Evolutionary conservation across 768 basidiomycete genomes (phyloP), one percentile per base, ranked within the genome.

Genomic region (Coprinellus aureogranulatus): DNA sequence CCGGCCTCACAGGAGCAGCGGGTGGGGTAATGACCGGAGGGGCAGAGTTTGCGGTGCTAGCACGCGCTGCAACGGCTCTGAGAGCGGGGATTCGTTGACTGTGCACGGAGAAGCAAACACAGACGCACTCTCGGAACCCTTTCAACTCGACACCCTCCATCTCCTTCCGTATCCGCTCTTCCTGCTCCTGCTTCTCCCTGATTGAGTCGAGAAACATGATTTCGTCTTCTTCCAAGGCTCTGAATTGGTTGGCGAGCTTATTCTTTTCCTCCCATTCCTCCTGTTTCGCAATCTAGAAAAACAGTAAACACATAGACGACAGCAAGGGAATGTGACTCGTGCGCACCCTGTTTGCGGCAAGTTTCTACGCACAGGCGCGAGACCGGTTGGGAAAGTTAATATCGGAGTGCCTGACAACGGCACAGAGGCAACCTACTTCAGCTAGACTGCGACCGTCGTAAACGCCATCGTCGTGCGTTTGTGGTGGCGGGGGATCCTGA

Each of bases 251-350:
- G 53, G 90, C 90, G 72, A 94, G 82, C 69, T 92, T 92, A 59
- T 85, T 90, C 68, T 89, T 89, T 70, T 92, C 89, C 68, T 94
- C 92, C 89, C 90, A 94, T 83, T 94, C 90, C 70, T 94, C 92
- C 73, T 94, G 90, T 70, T 93, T 92, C 62, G 90, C 90, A 65
- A 87, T 84, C 90, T 92, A 59, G 50, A 52, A 22, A 20, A 52
- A 30, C 28, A 27, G 10, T 27, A 16, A 10, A 25, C 53, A 34
- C 46, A 1, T 45, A 30, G n/a, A 48, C 30, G 20, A 49, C 50
- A 34, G 55, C 53, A 30, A 45, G 55, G 22, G 34, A 30, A 34
- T 53, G 28, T 26, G 42, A 59, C 4, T 37, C 31, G 30, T 55
- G 68, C 77, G 69, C 69, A 90, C 90, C 80, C 83, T 90, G 70